Percentiles rank a stretch among this genome's conserved stretches.
These are phyloP conservation scores for Steccherinum ochraceum DNA, from an alignment of 768 basidiomycete species.

Conservation along the genomic window DNA sequence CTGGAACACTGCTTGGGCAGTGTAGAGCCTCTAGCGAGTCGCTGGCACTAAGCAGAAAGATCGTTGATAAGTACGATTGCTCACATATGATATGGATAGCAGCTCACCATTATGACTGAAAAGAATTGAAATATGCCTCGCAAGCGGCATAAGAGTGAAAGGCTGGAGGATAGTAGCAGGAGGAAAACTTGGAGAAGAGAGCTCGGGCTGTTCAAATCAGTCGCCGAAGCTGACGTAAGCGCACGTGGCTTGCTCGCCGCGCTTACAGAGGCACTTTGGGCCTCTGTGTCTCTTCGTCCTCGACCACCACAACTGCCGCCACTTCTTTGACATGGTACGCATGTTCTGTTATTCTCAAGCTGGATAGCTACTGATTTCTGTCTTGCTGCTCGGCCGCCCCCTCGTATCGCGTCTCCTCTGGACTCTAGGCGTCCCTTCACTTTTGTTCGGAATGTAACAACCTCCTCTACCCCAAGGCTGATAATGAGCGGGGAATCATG, in stretches of 20 bases:
- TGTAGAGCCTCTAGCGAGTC: too few relatives aligned
- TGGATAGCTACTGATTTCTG: neutral
- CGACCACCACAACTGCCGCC: neutral
- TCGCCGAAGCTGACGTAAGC: neutral
- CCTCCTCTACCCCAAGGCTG: constrained; percentile 88
- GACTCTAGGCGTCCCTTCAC: constrained; percentile 66
- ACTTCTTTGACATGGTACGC: neutral
- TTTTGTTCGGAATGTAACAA: constrained; percentile 97
- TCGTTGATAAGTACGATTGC: too few relatives aligned
- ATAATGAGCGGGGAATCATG: constrained; percentile 77
- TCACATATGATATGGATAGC: too few relatives aligned
- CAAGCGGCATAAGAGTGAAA: too few relatives aligned
- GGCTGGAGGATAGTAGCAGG: too few relatives aligned
- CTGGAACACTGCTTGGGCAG: too few relatives aligned
- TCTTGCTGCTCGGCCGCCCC: neutral
- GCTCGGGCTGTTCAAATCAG: too few relatives aligned
- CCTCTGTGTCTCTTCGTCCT: too few relatives aligned
- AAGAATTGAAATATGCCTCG: too few relatives aligned
- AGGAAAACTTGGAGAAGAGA: too few relatives aligned
- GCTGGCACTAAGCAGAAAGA: too few relatives aligned
- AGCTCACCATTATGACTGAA: too few relatives aligned
- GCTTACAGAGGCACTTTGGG: neutral
- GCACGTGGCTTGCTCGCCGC: neutral
- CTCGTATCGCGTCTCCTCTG: neutral
- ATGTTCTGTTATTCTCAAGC: neutral